phyloP scores from a whole-genome alignment of 1,139 yeast species.

The Yamadazyma conglobata region DNA sequence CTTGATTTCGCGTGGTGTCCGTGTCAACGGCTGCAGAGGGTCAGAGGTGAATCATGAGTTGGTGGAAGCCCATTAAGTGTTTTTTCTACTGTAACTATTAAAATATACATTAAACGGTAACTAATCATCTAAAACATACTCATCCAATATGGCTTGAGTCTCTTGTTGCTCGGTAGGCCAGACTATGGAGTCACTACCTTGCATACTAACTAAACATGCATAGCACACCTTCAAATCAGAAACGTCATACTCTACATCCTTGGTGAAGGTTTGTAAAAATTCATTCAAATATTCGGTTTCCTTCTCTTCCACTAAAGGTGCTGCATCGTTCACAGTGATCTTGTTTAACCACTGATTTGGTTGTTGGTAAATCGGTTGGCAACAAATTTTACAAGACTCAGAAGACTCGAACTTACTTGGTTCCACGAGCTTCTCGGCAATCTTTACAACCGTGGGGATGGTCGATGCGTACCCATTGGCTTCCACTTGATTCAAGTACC shows the following conservation, averaged over 20 bases:
- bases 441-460: constrained; percentile 88
- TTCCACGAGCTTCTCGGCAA: constrained; percentile 73
- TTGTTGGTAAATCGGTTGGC: constrained; percentile 46
- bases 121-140: constrained; percentile 38
- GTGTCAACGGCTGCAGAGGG: too few relatives aligned
- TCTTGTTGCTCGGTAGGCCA: constrained; percentile 48
- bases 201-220: constrained; percentile 70
- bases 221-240: constrained; percentile 51
- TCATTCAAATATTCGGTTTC: constrained; percentile 39
- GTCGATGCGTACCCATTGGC: constrained; percentile 80
- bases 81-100: too few relatives aligned
- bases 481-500: constrained; percentile 73
- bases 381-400: constrained; percentile 50
- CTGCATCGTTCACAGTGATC: constrained; percentile 66
- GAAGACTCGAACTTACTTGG: constrained; percentile 32
- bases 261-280: constrained; percentile 15
- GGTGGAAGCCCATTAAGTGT: too few relatives aligned
- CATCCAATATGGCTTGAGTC: constrained; percentile 40
- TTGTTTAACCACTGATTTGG: constrained; percentile 68
- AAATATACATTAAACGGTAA: too few relatives aligned
- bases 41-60: too few relatives aligned
- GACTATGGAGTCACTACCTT: constrained; percentile 37
- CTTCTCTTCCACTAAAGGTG: constrained; percentile 46
- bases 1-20: too few relatives aligned
- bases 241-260: constrained; percentile 3